Conservation (phyloP, 495 filamentous ascomycete species). For the Rhizodiscina lignyota region DNA sequence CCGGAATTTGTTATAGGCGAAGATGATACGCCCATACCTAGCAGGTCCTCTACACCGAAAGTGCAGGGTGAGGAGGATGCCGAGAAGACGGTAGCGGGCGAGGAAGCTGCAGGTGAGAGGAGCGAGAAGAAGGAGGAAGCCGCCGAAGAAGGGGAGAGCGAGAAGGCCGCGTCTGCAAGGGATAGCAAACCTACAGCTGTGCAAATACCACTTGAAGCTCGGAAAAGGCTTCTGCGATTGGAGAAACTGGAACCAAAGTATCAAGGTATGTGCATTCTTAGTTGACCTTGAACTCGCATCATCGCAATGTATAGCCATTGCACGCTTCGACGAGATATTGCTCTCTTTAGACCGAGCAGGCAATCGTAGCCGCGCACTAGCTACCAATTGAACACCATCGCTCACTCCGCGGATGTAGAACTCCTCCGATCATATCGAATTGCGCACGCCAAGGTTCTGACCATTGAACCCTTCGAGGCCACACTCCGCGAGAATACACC, state of each 20-base stretch:
- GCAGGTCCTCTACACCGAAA: conserved; percentile 32
- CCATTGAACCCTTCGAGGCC: conserved; percentile 87
- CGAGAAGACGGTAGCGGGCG: background rate
- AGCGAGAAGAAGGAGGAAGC: conserved; percentile 11
- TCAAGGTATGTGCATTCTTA: conserved; percentile 38
- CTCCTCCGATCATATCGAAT: conserved; percentile 79
- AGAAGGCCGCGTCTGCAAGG: conserved; percentile 7
- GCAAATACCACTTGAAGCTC: conserved; percentile 61
- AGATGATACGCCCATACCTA: conserved; percentile 43
- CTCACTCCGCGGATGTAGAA: no score
- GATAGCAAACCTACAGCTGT: conserved; percentile 10
- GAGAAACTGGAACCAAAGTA: conserved; percentile 80
- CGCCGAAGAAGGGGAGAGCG: conserved; percentile 10
- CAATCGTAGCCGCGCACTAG: no score
- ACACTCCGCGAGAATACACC: conserved; percentile 82
- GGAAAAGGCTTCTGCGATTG: conserved; percentile 52
- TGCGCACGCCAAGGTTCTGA: conserved; percentile 66
- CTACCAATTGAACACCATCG: no score
- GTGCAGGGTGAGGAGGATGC: conserved; percentile 6
- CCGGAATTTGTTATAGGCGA: conserved; percentile 68
- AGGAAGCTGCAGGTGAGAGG: conserved; percentile 3
- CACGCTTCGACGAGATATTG: no score
- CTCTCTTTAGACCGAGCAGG: no score
- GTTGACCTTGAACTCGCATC: background rate
- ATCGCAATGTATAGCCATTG: no score